Percentiles rank a stretch among this genome's conserved stretches.
phyloP scores from a whole-genome alignment of 2,329 filamentous ascomycete species.

The Ilyonectria destructans region DNA sequence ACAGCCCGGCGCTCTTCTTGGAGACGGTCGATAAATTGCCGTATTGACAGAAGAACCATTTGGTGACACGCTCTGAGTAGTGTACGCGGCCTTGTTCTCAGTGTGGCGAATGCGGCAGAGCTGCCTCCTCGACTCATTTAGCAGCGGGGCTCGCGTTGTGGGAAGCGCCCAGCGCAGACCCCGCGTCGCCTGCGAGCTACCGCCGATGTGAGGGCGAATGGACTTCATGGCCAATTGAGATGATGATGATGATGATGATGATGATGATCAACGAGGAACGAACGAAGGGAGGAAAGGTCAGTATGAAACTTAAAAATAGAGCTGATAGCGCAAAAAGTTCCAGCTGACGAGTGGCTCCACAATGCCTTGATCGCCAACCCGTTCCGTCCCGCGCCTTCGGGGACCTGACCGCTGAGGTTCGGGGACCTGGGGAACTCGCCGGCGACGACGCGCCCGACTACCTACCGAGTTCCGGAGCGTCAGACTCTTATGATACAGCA shows the following conservation, averaged over 20 bases:
- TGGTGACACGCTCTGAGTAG: not conserved
- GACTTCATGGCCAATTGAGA: slow-evolving; percentile 9
- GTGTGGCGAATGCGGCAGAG: not conserved
- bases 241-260: not conserved
- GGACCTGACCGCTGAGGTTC: too few species aligned
- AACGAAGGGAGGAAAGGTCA: not conserved
- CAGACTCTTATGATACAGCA: too few species aligned
- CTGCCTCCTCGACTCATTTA: not conserved
- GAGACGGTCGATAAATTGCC: not conserved
- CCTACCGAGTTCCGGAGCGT: too few species aligned
- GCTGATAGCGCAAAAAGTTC: not conserved
- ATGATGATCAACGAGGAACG: not conserved
- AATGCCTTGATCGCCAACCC: too few species aligned
- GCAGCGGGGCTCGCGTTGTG: not conserved
- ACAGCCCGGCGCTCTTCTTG: not conserved
- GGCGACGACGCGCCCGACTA: too few species aligned
- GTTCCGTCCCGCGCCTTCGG: too few species aligned
- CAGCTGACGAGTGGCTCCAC: too few species aligned
- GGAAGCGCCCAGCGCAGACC: not conserved
- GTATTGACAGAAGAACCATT: not conserved
- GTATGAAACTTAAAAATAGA: not conserved
- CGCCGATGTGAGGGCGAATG: slow-evolving; percentile 1
- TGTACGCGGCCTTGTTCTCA: not conserved
- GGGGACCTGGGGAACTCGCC: too few species aligned
- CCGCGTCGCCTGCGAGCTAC: not conserved